Evolutionary conservation across 805 yeast genomes (phyloP), one percentile per base, ranked within the genome.

Genomic region (Zygosaccharomyces kombuchaensis): DNA sequence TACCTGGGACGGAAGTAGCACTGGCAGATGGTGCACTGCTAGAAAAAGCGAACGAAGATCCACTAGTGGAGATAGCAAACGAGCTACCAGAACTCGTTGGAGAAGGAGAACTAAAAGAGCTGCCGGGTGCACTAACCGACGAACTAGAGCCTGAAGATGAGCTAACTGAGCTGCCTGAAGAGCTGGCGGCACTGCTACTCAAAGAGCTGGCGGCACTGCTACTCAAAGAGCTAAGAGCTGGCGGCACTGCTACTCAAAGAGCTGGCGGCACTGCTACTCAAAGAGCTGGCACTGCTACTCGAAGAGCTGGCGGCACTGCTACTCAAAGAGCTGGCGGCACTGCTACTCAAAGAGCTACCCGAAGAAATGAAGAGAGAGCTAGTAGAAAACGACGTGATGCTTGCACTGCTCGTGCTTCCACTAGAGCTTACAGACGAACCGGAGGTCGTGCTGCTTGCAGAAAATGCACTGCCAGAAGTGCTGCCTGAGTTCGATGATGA

Each of bases 1-100:
- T 21, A 45, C 45, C 16, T 30, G 45, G 25, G 40, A 44, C 13
- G 12, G 37, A n/a, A 43, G 44, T 14, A 34, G 40, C 27, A 22
- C 27, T 19, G 19, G 37, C 25, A 42, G 45, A 25, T 27, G 45
- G 25, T 13, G 47, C 45, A 35, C 43, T 29, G 22, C 34, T 36
- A 12, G 34, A 16, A 21, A 26, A 34, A 40, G 29, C 21, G 9
- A 34, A 21, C 17, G n/a, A 17, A 9, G 51, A 13, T 12, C 35
- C 21, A 9, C 25, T 2, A 41, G 44, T 9, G 26, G 40, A 30
- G 22, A 34, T 27, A 13, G 32, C 16, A 13, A 29, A 29, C 9
- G 16, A 29, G 32, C 32, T 29, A 14, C 32, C 12, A n/a, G 16
- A 13, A 29, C 32, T 29, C 9, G 16, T 7, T 29, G 13, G 32